Evolutionary conservation across 495 filamentous ascomycete species (phyloP), one percentile per base, ranked within the genome.

Genomic region (Trichoderma erinaceum): DNA sequence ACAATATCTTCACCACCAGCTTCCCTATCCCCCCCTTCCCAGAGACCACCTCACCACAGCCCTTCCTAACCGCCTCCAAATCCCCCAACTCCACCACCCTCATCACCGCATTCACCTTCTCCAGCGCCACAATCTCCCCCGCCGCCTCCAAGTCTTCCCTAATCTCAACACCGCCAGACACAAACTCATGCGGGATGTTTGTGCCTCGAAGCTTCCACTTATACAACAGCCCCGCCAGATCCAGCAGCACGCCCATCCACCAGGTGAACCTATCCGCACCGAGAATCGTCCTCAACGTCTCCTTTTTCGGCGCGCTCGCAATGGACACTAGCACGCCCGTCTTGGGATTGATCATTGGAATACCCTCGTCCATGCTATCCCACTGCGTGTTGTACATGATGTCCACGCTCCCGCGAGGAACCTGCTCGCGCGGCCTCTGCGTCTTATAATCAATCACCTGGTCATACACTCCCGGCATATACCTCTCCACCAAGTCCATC

Each of bases 1-100:
- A 75, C n/a, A 68, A 70, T 69, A 85, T 75, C 66, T 77, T 74
- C 68, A 87, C 74, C 6, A 87, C 82, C 69, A 85, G 73, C 73
- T 85, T 86, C 35, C 86, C 86, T 29, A 86, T 66, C 3, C 85
- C 86, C 0, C 86, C 85, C 68, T 84, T 85, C 4, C 78, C 79
- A 25, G 76, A 77, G 27, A 75, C 78, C 23, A 87, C 80, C 69
- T 78, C 74, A 67, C 80, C 72, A 66, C 81, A 83, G 21, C 75
- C 84, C 41, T 71, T 69, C 68, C 76, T 78, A 2, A 87, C 74
- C 0, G 69, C 75, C 50, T 82, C 74, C 2, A 85, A 69, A 73
- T 87, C 81, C n/a, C 73, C 70, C 29, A 86, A 67, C 25, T 77
- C 69, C 18, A 77, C 81, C 35, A 71, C 75, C 21, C 72, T 78